phyloP scores from a whole-genome alignment of 441 rosid genomes.

The Euphorbia corollata region DNA sequence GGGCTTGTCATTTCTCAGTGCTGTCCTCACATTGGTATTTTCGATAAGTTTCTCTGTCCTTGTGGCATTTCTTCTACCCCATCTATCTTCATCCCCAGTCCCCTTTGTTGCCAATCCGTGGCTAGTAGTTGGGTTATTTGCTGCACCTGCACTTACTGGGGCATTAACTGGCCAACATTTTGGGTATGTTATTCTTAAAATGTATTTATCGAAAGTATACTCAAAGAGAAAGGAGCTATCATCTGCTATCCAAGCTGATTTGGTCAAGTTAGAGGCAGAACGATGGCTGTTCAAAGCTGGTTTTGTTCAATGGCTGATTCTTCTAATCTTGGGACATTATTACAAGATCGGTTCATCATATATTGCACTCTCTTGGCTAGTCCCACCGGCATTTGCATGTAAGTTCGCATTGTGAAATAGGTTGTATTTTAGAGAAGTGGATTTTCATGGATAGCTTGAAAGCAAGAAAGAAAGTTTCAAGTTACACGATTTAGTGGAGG shows the following conservation, averaged over 20 bases:
- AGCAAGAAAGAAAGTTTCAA: not conserved
- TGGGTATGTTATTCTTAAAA: constrained; percentile 51
- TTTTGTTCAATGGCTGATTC: constrained; percentile 74
- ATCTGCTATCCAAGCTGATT: constrained; percentile 36
- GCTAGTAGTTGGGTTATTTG: constrained; percentile 76
- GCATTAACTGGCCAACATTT: constrained; percentile 88
- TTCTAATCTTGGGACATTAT: constrained; percentile 65
- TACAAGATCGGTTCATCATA: constrained; percentile 71
- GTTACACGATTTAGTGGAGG: not conserved
- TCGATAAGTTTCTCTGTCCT: constrained; percentile 64
- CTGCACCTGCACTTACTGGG: constrained; percentile 81
- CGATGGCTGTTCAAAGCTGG: constrained; percentile 93
- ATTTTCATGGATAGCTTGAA: constrained; percentile 4
- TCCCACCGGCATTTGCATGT: constrained; percentile 94
- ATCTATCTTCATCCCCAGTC: constrained; percentile 60
- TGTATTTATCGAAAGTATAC: constrained; percentile 39
- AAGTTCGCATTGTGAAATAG: constrained; percentile 31
- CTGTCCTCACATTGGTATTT: constrained; percentile 57
- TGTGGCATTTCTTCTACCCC: constrained; percentile 65
- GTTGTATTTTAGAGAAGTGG: constrained; percentile 6
- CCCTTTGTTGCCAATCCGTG: constrained; percentile 80
- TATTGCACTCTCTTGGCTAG: constrained; percentile 80
- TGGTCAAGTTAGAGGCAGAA: constrained; percentile 81
- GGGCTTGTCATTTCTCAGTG: constrained; percentile 59
- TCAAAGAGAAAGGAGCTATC: constrained; percentile 47